Conservation (phyloP, 2,329 filamentous ascomycete genomes). For the Talaromyces amestolkiae region DNA sequence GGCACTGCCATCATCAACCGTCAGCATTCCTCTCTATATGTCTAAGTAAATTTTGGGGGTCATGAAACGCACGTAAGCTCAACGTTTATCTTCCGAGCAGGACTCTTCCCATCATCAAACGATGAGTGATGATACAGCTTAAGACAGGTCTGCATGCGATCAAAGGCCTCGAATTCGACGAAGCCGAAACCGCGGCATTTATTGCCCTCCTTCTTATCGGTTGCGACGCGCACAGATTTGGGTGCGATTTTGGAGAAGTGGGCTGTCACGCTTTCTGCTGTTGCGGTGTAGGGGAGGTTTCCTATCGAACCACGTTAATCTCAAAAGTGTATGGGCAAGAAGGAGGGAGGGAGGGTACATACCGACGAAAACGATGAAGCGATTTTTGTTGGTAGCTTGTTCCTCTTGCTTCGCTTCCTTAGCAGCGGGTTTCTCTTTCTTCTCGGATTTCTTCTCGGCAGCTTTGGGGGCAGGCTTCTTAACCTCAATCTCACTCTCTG, state of each 20-base stretch:
- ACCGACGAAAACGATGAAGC: conserved; percentile 79
- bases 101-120: conserved; percentile 60
- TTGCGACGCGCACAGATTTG: conserved; percentile 68
- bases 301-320: conserved; percentile 48
- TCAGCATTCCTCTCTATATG: background rate
- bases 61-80: conserved; percentile 70
- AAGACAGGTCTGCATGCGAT: conserved; percentile 88
- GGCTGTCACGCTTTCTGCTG: conserved; percentile 62
- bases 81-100: conserved; percentile 78
- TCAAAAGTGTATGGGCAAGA: background rate
- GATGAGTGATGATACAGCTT: conserved; percentile 84
- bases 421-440: conserved; percentile 17
- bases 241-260: conserved; percentile 79
- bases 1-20: conserved; percentile 52
- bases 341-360: conserved; percentile 24
- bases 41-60: background rate
- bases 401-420: conserved; percentile 20
- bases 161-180: conserved; percentile 81
- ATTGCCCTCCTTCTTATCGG: conserved; percentile 60
- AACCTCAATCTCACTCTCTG: background rate
- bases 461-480: conserved; percentile 27
- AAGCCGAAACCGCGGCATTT: conserved; percentile 78
- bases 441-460: conserved; percentile 31
- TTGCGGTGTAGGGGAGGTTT: conserved; percentile 85
- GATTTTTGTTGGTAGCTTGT: conserved; percentile 42